A percentile compares a stretch with the other conserved stretches of the same genome.
phyloP scores from a whole-genome alignment of 2,329 filamentous ascomycete species.

The Chaetomium sp. region DNA sequence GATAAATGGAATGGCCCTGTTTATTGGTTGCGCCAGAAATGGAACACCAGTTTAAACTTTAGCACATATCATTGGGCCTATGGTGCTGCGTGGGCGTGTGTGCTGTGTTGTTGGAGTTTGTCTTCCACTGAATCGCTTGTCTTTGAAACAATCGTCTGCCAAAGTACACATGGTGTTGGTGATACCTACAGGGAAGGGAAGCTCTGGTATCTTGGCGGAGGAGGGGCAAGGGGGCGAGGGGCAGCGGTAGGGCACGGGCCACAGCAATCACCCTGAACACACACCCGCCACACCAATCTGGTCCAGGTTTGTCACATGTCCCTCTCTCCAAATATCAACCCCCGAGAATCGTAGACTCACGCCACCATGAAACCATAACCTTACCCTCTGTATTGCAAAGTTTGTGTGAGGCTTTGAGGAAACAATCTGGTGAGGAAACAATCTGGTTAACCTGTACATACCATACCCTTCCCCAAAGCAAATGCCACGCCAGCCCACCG shows the following conservation, averaged over 20 bases:
- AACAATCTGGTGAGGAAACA: neutral
- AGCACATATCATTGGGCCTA: neutral
- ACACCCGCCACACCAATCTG: no score
- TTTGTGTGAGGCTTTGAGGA: neutral
- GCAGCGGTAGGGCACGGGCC: neutral
- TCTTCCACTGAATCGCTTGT: neutral
- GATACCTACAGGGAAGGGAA: neutral
- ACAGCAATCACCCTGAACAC: no score
- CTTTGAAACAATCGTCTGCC: neutral
- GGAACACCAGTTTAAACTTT: neutral
- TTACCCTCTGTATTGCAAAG: neutral
- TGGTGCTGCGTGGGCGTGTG: neutral
- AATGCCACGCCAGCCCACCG: neutral
- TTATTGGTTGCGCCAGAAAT: neutral
- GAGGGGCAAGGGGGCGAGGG: neutral
- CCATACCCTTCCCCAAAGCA: neutral
- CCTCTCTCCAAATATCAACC: neutral
- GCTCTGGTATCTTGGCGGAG: neutral
- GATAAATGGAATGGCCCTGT: neutral
- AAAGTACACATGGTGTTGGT: neutral
- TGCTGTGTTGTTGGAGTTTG: constrained; percentile 1
- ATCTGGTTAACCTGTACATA: neutral
- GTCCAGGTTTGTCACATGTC: no score
- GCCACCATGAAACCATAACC: neutral
- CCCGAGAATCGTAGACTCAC: neutral